phyloP scores from a whole-genome alignment of 2,329 filamentous ascomycete species.

The Aureobasidium uvarum region DNA sequence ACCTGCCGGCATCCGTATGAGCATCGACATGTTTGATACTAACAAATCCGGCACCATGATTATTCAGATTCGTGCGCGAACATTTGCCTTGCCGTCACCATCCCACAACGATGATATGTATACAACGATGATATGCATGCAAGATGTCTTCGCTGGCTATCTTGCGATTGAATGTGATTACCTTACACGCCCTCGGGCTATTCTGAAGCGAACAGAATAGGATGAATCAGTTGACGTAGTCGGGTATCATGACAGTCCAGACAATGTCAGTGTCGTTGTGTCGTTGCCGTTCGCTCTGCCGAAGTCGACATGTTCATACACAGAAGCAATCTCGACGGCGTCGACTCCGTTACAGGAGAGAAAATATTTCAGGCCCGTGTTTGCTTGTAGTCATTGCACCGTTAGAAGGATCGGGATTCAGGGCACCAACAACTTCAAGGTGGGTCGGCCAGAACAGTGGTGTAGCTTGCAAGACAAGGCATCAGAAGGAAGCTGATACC shows the following conservation, averaged over 20 bases:
- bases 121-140: background rate
- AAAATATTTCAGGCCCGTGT: background rate
- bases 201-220: background rate
- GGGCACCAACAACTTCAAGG: background rate
- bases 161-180: background rate
- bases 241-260: background rate
- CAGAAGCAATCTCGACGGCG: background rate
- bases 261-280: background rate
- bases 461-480: background rate
- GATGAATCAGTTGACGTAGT: background rate
- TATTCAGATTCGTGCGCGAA: background rate
- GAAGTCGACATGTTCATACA: background rate
- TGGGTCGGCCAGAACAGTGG: constrained; percentile 5
- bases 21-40: background rate
- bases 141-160: background rate
- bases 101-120: too few relatives aligned
- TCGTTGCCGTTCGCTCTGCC: background rate
- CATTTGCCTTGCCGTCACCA: background rate
- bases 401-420: background rate
- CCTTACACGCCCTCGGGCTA: background rate
- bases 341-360: background rate
- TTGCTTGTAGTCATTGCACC: background rate
- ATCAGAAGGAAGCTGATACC: background rate
- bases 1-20: background rate
- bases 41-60: background rate